Evolutionary conservation across 768 basidiomycete species (phyloP), one percentile per base, ranked within the genome.

Genomic region (Xerocomellus intermedius): DNA sequence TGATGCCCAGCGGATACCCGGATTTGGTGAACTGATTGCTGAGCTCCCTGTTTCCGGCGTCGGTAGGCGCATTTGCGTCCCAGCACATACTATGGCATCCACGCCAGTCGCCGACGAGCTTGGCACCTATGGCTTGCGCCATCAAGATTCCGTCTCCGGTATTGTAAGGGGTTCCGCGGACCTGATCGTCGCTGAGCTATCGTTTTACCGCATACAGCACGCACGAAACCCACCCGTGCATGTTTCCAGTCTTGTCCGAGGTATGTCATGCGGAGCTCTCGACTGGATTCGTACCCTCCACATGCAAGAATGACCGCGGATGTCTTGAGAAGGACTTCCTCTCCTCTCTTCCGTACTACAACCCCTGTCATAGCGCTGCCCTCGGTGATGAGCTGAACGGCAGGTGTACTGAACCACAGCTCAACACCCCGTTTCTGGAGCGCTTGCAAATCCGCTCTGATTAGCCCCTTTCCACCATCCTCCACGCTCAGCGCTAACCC

Each of bases 1-100:
- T 87, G 55, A 89, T 75, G 2, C 86, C 86, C 10, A 87, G 72
- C 3, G 87, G 85, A 62, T 88, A 87, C 2, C 87, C 84, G 10
- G 85, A 87, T 68, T 88, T 88, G 8, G 86, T 88, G 67, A 77
- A 86, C 58, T 86, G 84, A 64, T 89, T 88, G 54, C 82, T 85
- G 51, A 86, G 67, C 44, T 74, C 73, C 47, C 84, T 80, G 52
- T 82, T 75, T 19, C 86, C 86, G 16, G 70, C 64, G 32, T 82
- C 71, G 19, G 68, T 55, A 1, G 78, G 71, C 1, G 85, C 82
- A 60, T 85, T 77, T 17, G 82, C 83, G 61, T 87, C 87, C 86
- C 86, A 87, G 62, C 80, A 81, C 5, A 85, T 86, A 55, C 82
- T 84, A 61, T 88, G 87, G 58, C 87, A 89, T n/a, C 84, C 81